Base-by-base conservation (phyloP, 2,329 filamentous ascomycete genomes). In the Ophiocordyceps camponoti-saundersi region DNA sequence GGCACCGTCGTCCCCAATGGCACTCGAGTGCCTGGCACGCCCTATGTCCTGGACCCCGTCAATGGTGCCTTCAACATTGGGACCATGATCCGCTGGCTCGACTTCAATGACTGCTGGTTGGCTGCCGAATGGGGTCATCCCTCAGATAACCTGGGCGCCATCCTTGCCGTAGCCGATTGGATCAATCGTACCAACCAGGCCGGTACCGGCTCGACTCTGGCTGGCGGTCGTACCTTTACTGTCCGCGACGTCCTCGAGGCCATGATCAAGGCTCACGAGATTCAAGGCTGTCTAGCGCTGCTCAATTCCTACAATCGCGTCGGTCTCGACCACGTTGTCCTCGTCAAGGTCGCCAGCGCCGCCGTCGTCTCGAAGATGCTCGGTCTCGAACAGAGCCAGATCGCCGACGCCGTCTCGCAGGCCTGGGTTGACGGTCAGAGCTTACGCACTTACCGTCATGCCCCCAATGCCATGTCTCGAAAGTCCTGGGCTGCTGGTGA, bases 101-200 rank as follows among this genome's bases (percentile, higher is more conserved):
- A 98, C 72, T 98, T 96, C 78, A 98, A 98, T 66, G 92, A 98
- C 77, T 96, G 92, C 79, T 98, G 90, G 92, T 75, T 96, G 53
- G 92, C 90, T 42, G 92, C 92, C 48, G 92, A 98, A 71, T 98
- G 92, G 92, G 92, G 92, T 49, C 92, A 98, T 67, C 92, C 92
- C 51, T 95, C 89, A 5, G 92, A 98, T 73, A 98, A 98, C 73
- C 68, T 98, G 56, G 92, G 92, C 52, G 92, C 90, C 59, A 98
- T 98, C 62, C 79, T 98, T 52, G 87, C 90, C 44, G 89, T 95
- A 46, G 87, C 92, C 50, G 92, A 98, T 73, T 98, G 92, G 92
- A 79, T 95, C 61, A 93, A 89, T 57, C 84, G 92, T 57, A 95
- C 90, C 62, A 82, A 83, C 69, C 80, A 79, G 67, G 74, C 76